A percentile compares a stretch with the other conserved stretches of the same genome.
These are phyloP conservation scores for Pseudocercospora ulei DNA, from an alignment of 2,329 filamentous ascomycete species.

Conservation along the genomic window DNA sequence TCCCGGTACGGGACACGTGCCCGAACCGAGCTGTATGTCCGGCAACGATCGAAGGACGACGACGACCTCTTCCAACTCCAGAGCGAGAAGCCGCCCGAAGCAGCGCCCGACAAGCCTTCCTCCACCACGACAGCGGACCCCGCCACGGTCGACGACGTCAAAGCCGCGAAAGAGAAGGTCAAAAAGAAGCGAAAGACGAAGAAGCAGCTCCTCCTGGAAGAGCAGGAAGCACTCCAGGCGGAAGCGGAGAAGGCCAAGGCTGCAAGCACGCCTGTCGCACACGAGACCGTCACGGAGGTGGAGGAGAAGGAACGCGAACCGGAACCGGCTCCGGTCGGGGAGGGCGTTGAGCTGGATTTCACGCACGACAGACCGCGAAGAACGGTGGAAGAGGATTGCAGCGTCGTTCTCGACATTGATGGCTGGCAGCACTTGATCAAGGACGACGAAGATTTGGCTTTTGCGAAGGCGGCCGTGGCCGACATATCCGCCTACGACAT, in stretches of 20 bases:
- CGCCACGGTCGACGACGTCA: slow-evolving; percentile 26
- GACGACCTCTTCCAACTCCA: slow-evolving; percentile 66
- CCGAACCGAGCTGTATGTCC: slow-evolving; percentile 56
- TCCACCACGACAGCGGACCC: slow-evolving; percentile 23
- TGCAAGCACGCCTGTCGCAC: slow-evolving; percentile 27
- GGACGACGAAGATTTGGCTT: slow-evolving; percentile 56
- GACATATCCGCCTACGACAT: slow-evolving; percentile 43
- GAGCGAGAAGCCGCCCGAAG: slow-evolving; percentile 43
- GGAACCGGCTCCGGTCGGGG: slow-evolving; percentile 38
- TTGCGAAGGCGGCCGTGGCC: slow-evolving; percentile 47
- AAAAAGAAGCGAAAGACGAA: slow-evolving; percentile 62
- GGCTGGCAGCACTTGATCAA: slow-evolving; percentile 60
- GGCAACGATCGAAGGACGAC: slow-evolving; percentile 75
- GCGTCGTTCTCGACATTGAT: slow-evolving; percentile 57
- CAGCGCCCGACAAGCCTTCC: slow-evolving; percentile 23
- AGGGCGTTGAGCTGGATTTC: slow-evolving; percentile 52
- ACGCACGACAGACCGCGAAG: slow-evolving; percentile 51
- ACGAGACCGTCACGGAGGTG: slow-evolving; percentile 34
- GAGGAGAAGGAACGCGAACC: slow-evolving; percentile 38
- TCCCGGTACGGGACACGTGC: slow-evolving; percentile 67
- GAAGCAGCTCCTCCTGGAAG: slow-evolving; percentile 60
- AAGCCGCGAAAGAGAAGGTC: slow-evolving; percentile 38
- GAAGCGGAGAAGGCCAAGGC: slow-evolving; percentile 30
- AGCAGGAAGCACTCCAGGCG: slow-evolving; percentile 51
- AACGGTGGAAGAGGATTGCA: slow-evolving; percentile 57